phyloP scores from a whole-genome alignment of 305 asterid species.

The Fraxinus ornus region DNA sequence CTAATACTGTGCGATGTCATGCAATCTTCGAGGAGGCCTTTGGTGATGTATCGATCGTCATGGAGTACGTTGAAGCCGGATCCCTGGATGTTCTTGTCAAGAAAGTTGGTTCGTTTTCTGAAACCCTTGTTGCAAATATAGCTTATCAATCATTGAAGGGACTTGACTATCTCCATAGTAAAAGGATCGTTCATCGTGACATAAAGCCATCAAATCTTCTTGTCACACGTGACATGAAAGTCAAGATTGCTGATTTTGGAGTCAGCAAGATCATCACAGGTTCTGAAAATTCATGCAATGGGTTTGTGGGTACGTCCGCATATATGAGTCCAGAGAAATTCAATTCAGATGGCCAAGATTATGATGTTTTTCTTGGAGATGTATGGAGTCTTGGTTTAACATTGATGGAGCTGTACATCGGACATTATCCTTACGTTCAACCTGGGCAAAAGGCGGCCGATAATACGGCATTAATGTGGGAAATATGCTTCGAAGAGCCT shows the following conservation, averaged over 20 bases:
- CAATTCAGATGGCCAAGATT: neutral
- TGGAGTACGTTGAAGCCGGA: conserved; percentile 12
- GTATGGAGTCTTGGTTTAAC: conserved; percentile 15
- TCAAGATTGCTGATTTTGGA: conserved; percentile 14
- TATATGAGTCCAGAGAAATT: conserved; percentile 14
- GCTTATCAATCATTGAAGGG: neutral
- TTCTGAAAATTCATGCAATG: neutral
- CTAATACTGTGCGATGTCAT: neutral
- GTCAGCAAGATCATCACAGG: neutral
- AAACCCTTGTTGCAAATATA: neutral
- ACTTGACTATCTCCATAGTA: neutral
- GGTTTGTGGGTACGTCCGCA: neutral
- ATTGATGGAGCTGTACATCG: neutral
- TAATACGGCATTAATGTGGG: neutral
- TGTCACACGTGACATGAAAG: neutral
- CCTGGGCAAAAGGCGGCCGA: neutral
- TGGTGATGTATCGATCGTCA: neutral
- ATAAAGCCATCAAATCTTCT: neutral
- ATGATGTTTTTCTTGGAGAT: neutral
- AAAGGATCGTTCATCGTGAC: neutral
- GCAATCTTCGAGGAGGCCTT: neutral
- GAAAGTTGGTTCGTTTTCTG: neutral
- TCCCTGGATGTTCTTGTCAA: neutral
- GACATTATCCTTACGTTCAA: conserved; percentile 11
- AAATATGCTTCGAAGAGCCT: neutral